These are phyloP conservation scores for Cladosporium sp. DNA, from an alignment of 2,329 filamentous ascomycete genomes.

Conservation along the genomic window DNA sequence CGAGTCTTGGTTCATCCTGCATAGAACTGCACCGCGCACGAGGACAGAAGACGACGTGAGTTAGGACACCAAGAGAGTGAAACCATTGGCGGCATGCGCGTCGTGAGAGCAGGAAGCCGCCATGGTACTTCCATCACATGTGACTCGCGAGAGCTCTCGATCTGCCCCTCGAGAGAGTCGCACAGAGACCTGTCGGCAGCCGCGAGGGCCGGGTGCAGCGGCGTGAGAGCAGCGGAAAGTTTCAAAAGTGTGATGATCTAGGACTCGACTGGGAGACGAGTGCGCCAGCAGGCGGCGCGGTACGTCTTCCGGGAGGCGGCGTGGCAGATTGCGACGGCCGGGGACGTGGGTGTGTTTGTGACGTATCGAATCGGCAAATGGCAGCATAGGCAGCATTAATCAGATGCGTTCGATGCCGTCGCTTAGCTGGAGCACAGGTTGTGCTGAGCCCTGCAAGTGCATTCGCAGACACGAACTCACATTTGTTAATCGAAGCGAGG, in stretches of 20 bases:
- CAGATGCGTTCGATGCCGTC: no score
- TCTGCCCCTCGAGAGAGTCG: not conserved
- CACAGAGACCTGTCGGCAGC: slow-evolving; percentile 5
- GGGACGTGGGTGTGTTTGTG: slow-evolving; percentile 1
- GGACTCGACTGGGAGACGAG: not conserved
- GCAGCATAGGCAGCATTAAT: no score
- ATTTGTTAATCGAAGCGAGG: no score
- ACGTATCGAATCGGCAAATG: slow-evolving; percentile 1
- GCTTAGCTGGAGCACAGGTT: no score
- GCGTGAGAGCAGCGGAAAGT: not conserved
- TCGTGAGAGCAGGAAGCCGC: slow-evolving; percentile 3
- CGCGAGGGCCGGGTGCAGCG: slow-evolving; percentile 8
- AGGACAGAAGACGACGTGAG: no score
- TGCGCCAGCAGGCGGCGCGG: not conserved
- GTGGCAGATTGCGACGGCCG: not conserved
- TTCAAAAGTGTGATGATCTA: not conserved
- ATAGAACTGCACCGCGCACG: not conserved
- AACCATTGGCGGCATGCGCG: not conserved
- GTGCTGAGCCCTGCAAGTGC: no score
- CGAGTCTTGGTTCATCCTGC: no score
- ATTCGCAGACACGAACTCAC: no score
- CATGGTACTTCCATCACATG: not conserved
- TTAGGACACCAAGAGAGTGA: no score
- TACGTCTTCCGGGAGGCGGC: not conserved
- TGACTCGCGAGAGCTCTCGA: not conserved